Conservation (phyloP, 2,329 filamentous ascomycete species). For the Macrophomina tecta region DNA sequence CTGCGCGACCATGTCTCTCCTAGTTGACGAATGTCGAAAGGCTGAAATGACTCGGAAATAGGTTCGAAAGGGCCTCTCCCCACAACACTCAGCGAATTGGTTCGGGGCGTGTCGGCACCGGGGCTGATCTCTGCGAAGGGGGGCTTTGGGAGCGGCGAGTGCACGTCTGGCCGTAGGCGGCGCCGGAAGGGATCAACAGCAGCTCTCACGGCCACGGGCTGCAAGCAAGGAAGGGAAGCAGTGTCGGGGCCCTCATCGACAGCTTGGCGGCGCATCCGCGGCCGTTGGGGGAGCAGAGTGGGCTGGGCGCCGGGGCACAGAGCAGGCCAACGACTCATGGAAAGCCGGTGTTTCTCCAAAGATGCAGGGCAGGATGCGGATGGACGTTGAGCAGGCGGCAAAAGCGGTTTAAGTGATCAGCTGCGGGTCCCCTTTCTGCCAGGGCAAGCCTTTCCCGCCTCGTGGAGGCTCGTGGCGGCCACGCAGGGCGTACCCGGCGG, state of each 20-base stretch:
- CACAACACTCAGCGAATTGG: neutral
- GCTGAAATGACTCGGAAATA: conserved; percentile 20
- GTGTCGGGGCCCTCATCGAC: conserved; percentile 7
- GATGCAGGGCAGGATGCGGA: neutral
- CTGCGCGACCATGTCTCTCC: conserved; percentile 1
- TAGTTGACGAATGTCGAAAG: conserved; percentile 5
- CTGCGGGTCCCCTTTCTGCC: neutral
- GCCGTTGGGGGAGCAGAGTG: neutral
- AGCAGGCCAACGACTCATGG: conserved; percentile 13
- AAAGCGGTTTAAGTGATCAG: neutral
- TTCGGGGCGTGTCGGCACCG: conserved; percentile 10
- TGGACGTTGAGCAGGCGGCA: conserved; percentile 11
- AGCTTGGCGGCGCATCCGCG: conserved; percentile 13
- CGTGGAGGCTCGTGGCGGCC: neutral
- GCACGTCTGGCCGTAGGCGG: neutral
- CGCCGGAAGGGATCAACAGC: conserved; percentile 1
- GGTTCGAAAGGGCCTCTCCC: neutral
- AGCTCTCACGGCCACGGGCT: neutral
- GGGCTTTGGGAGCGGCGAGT: neutral
- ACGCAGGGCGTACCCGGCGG: conserved; percentile 3
- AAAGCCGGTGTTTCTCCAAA: neutral
- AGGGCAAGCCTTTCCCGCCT: conserved; percentile 2
- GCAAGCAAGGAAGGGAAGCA: neutral
- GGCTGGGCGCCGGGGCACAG: neutral
- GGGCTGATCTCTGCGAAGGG: neutral